A percentile compares a stretch with the other conserved stretches of the same genome.
phyloP scores from a whole-genome alignment of 2,329 filamentous ascomycete genomes.

The Orbilia brochopaga region DNA sequence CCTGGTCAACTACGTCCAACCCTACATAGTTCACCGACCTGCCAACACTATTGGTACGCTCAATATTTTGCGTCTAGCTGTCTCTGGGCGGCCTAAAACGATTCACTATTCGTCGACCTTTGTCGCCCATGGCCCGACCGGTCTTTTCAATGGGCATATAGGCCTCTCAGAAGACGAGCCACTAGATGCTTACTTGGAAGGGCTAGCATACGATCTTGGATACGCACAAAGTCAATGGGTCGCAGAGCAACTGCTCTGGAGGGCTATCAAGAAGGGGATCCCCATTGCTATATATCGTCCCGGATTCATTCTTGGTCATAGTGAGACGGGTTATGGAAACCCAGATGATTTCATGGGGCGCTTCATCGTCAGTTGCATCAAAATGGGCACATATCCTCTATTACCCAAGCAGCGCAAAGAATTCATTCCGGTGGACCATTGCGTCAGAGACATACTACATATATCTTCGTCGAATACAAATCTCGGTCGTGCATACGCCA shows the following conservation, averaged over 20 bases:
- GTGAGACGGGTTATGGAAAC: slow-evolving; percentile 20
- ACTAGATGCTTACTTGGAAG: slow-evolving; percentile 9
- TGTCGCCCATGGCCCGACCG: slow-evolving; percentile 17
- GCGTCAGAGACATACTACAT: slow-evolving; percentile 21
- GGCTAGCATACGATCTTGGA: slow-evolving; percentile 14
- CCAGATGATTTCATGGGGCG: slow-evolving; percentile 33
- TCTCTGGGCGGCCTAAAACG: slow-evolving; percentile 9
- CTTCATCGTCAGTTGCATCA: slow-evolving; percentile 13
- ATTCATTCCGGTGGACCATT: slow-evolving; percentile 27
- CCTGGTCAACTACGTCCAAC: slow-evolving; percentile 18
- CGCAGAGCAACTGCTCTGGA: slow-evolving; percentile 14
- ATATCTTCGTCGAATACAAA: slow-evolving; percentile 15
- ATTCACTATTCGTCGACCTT: slow-evolving; percentile 20
- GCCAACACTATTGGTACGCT: slow-evolving; percentile 17
- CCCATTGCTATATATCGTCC: slow-evolving; percentile 16
- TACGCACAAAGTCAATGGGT: slow-evolving; percentile 21
- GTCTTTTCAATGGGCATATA: slow-evolving; percentile 10
- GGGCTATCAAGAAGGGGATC: slow-evolving; percentile 6
- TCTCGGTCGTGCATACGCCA: slow-evolving; percentile 8
- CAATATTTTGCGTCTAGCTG: slow-evolving; percentile 17
- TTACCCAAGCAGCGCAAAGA: slow-evolving; percentile 34
- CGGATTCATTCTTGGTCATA: slow-evolving; percentile 21
- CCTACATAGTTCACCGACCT: slow-evolving; percentile 9
- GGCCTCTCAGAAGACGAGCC: slow-evolving; percentile 12
- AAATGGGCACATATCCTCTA: slow-evolving; percentile 18